A percentile compares a stretch with the other conserved stretches of the same genome.
phyloP scores from a whole-genome alignment of 73 alveolate genomes.

The Paraurostyla sp. region DNA sequence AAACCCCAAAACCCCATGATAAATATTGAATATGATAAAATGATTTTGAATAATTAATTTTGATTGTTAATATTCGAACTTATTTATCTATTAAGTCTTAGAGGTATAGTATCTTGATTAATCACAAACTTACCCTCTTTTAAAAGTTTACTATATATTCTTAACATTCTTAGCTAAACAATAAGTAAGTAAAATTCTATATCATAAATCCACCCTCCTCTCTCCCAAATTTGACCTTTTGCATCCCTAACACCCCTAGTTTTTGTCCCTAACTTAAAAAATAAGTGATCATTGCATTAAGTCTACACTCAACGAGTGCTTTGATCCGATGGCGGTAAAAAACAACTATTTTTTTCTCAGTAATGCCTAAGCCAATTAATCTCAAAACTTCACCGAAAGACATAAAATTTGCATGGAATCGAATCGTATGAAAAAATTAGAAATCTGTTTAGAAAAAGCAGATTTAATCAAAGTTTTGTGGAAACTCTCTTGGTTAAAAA shows the following conservation, averaged over 20 bases:
- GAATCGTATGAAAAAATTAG: not conserved
- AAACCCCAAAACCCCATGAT: too few species aligned
- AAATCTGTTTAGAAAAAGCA: not conserved
- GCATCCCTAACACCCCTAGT: not conserved
- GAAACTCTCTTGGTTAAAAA: not conserved
- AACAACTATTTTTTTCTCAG: slow-evolving; percentile 4
- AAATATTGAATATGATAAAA: too few species aligned
- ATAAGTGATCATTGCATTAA: not conserved
- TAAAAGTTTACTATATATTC: slow-evolving; percentile 42
- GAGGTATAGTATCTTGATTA: slow-evolving; percentile 46
- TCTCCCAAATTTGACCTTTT: slow-evolving; percentile 5
- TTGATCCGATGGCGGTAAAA: slow-evolving; percentile 46
- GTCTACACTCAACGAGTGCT: not conserved
- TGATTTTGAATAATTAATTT: too few species aligned
- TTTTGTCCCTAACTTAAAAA: not conserved
- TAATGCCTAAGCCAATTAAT: not conserved
- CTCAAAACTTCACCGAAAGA: not conserved
- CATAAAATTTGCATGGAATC: not conserved
- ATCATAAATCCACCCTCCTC: not conserved
- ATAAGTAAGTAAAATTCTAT: not conserved
- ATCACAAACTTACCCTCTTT: slow-evolving; percentile 47
- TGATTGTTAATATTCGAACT: too few species aligned
- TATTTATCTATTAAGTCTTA: slow-evolving; percentile 26
- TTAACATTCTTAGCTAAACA: slow-evolving; percentile 22
- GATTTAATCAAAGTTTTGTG: not conserved